Evolutionary conservation across 192 early-diverging fungal genomes (phyloP), one percentile per base, ranked within the genome.

Genomic region (Dissophora globulifera): DNA sequence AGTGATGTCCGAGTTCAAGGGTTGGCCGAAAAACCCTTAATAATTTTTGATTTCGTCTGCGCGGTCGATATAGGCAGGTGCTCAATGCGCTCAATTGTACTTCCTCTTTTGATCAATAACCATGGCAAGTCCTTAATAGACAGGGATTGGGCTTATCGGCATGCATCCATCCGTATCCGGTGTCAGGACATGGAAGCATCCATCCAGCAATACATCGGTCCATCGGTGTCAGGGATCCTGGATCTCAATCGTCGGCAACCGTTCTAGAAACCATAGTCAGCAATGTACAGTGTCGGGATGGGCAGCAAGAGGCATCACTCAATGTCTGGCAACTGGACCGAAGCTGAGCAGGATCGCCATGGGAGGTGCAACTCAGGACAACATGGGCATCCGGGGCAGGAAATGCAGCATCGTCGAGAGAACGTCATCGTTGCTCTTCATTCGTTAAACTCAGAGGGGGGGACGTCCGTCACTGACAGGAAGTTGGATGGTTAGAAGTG

Each of bases 91-190:
- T 49, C 17, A 13, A 49, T 58, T 67, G 48, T 58, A 58, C 65
- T 50, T 27, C 65, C 65, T 67, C 65, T 67, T 67, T 67, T 67
- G 65, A 67, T 67, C 65, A 58, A 67, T 58, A 67, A 67, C 55
- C 65, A 67, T 67, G 65, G 65, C 55, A 58, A 67, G 65, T 58
- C 62, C 52, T 50, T 67, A n/a, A 25, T 23, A 10, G 63, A 66
- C 54, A 45, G 50, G 27, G 35, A 38, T 9, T 9, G 35, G 35
- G 35, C 6, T 38, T 9, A 52, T 64, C 54, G 62, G 55, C 65
- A 67, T 53, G 57, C 65, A 58, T 38, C 35, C 33, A 58, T 46
- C 19, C 43, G 32, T 46, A 42, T 33, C 12, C 57, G 40, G 1
- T 17, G 23, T 27, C 27, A 48, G 50, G n/a, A n/a, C n/a, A 51